Evolutionary conservation across 805 yeast species (phyloP), one percentile per base, ranked within the genome.

Genomic region (Pichia pseudocactophila): DNA sequence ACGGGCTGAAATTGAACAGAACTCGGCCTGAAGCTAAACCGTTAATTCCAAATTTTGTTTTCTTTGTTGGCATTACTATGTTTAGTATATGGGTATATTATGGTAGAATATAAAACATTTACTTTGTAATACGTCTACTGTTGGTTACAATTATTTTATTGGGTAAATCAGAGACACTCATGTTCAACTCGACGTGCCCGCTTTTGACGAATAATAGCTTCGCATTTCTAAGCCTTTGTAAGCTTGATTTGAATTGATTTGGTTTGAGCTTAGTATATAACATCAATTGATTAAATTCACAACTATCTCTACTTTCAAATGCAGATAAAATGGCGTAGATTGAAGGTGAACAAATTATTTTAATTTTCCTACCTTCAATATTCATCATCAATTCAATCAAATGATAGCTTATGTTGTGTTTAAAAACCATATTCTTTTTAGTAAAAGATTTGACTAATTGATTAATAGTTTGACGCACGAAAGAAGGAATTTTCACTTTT

Each of bases 281-380:
- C 7, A 39, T 41, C 3, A 72, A 43, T 27, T 64, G 57, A 0
- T 43, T 39, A 12, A 62, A 42, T 0, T 40, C 37, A 10, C 59
- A 49, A 1, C 12, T 9, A 10, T 62, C 60, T 2, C 31, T 12
- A 0, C 63, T 57, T 34, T 68, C 65, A 46, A 70, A 72, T 13
- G 65, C 52, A 12, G 65, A 42, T 3, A 73, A 47, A 0, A 71
- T 59, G 1, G 64, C 53, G 0, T 74, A 74, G 49, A 71, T 75
- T 36, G 66, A 62, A n/a, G 71, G 48, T 32, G 71, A 69, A 16
- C 71, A 63, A 2, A 2, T 30, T 6, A 38, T 2, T 7, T 7
- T 2, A 1, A 34, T 12, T 3, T 25, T 16, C 9, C 15, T 13
- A 6, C 7, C 8, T 16, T 16, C 15, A 7, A 30, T 13, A 34